Conservation (phyloP, 371 early-diverging fungal species). For the Zopfochytrium polystomum region DNA sequence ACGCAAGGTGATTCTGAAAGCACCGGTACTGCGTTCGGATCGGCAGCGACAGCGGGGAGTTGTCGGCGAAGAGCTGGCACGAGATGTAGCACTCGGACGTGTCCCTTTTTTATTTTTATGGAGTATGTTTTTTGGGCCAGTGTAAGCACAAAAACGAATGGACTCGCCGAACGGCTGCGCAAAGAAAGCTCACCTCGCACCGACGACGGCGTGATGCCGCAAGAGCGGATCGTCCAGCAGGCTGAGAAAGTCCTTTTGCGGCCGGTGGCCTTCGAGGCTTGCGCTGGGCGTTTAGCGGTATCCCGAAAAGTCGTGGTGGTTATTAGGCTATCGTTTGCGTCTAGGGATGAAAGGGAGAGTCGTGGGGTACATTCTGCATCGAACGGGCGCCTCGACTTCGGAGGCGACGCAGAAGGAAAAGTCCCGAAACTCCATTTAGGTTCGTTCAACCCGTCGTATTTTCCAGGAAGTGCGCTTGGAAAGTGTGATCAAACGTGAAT, state of each 20-base stretch:
- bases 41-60: slow-evolving; percentile 70
- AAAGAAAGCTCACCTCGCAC: slow-evolving; percentile 1
- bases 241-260: not conserved
- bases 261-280: not conserved
- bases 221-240: not conserved
- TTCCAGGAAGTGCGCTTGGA: too few relatives aligned
- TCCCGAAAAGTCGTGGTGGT: slow-evolving; percentile 14
- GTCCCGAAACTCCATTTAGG: slow-evolving; percentile 46
- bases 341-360: not conserved
- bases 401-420: slow-evolving; percentile 69
- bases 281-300: slow-evolving; percentile 3
- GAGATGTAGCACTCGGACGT: slow-evolving; percentile 66
- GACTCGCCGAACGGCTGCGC: not conserved
- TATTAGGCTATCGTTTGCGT: not conserved
- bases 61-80: slow-evolving; percentile 74
- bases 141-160: not conserved
- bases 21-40: slow-evolving; percentile 54
- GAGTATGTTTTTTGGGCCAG: too few relatives aligned
- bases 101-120: too few relatives aligned
- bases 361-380: slow-evolving; percentile 60
- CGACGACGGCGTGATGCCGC: not conserved
- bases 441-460: too few relatives aligned
- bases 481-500: too few relatives aligned
- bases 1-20: slow-evolving; percentile 17
- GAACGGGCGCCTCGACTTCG: slow-evolving; percentile 62